A percentile compares a stretch with the other conserved stretches of the same genome.
Evolutionary conservation across 2,329 filamentous ascomycete genomes (phyloP).

Genomic region (Capronia coronata): DNA sequence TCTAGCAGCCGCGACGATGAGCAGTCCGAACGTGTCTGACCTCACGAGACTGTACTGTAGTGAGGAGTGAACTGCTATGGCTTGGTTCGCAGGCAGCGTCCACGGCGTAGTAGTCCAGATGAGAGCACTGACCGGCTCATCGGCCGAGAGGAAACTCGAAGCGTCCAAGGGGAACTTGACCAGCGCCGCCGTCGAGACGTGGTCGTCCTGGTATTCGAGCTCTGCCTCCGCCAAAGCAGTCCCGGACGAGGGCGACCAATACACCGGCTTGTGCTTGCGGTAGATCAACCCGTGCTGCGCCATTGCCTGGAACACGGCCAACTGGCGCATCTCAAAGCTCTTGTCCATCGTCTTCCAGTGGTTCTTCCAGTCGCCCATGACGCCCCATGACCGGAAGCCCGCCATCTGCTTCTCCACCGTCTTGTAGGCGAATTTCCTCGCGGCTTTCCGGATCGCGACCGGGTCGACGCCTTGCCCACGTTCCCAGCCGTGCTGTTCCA

Average conservation of each 20-base stretch:
- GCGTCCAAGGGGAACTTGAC: conserved; percentile 62
- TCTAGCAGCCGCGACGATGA: conserved; percentile 67
- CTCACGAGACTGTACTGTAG: conserved; percentile 66
- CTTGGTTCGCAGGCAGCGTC: conserved; percentile 89
- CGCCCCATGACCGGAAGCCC: conserved; percentile 53
- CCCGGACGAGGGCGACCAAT: conserved; percentile 60
- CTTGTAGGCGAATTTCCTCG: conserved; percentile 49
- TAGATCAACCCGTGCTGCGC: conserved; percentile 57
- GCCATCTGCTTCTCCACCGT: conserved; percentile 55
- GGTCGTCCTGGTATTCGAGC: conserved; percentile 58
- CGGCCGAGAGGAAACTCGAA: conserved; percentile 35
- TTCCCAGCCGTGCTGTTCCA: conserved; percentile 51
- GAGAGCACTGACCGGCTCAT: conserved; percentile 62
- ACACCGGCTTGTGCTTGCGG: conserved; percentile 56
- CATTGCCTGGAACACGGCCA: conserved; percentile 56
- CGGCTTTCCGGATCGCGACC: conserved; percentile 48
- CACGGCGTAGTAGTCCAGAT: conserved; percentile 98
- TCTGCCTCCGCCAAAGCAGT: conserved; percentile 60
- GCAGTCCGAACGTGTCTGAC: conserved; percentile 49
- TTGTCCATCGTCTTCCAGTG: conserved; percentile 59
- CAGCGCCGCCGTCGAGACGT: conserved; percentile 55
- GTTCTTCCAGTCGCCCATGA: conserved; percentile 60
- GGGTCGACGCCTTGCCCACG: conserved; percentile 38
- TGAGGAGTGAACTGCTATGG: conserved; percentile 72
- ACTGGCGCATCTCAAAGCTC: conserved; percentile 54